These are phyloP conservation scores for Breynia disticha DNA, from an alignment of 441 rosid genomes.

Conservation along the genomic window DNA sequence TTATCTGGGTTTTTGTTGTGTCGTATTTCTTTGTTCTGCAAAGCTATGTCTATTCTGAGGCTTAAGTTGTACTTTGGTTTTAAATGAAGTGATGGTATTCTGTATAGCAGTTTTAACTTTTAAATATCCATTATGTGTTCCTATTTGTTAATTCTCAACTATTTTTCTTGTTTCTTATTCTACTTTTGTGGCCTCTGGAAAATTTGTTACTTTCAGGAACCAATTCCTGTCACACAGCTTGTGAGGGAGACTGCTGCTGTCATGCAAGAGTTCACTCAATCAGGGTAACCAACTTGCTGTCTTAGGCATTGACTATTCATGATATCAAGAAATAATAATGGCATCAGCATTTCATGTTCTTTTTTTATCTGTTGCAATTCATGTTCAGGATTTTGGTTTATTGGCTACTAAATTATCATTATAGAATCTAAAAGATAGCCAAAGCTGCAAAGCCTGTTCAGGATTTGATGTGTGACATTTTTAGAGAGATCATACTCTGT, in stretches of 20 bases:
- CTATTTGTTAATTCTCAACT: neutral
- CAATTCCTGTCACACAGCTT: conserved; percentile 90
- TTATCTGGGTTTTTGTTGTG: neutral
- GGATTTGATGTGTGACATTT: no score
- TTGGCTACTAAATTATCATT: no score
- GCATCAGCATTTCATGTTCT: no score
- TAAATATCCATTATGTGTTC: neutral
- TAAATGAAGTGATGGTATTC: no score
- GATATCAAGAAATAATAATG: no score
- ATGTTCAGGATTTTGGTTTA: no score
- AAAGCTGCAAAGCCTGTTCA: no score
- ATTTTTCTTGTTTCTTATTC: conserved; percentile 5
- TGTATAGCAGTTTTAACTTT: neutral
- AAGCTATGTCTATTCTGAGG: neutral
- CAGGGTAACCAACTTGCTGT: conserved; percentile 47
- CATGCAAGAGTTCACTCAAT: conserved; percentile 98
- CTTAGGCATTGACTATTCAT: no score
- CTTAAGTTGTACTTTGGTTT: no score
- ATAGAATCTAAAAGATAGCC: no score
- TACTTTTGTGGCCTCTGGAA: neutral
- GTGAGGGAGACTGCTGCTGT: conserved; percentile 98
- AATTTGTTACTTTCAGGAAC: conserved; percentile 44
- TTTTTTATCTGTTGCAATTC: no score
- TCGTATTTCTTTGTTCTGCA: neutral
- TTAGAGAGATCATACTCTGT: no score